A percentile compares a stretch with the other conserved stretches of the same genome.
These are phyloP conservation scores for Neurospora sp. DNA, from an alignment of 495 filamentous ascomycete genomes.

Conservation along the genomic window DNA sequence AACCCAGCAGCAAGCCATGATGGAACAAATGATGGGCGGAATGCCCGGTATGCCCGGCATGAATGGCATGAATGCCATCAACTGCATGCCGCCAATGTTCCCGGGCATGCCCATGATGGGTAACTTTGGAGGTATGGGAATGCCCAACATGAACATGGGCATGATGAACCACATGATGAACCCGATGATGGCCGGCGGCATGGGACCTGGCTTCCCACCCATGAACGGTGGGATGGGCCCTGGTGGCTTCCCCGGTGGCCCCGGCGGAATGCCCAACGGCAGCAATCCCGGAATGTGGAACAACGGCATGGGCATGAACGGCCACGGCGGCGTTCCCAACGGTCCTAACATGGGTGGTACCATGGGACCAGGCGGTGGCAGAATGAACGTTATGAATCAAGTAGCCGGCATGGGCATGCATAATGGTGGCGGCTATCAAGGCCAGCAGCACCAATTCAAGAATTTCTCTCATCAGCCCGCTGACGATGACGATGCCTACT, in stretches of 20 bases:
- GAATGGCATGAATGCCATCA: constrained; percentile 29
- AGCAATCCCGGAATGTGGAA: constrained; percentile 10
- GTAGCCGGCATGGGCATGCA: constrained; percentile 39
- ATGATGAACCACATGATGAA: constrained; percentile 35
- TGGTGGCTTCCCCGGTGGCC: constrained; percentile 31
- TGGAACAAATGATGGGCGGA: constrained; percentile 27
- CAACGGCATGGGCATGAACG: constrained; percentile 38
- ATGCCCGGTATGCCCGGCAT: constrained; percentile 26
- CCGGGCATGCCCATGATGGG: constrained; percentile 26
- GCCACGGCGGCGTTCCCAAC: constrained; percentile 37
- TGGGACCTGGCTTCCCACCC: constrained; percentile 31
- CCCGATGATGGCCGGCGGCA: constrained; percentile 42
- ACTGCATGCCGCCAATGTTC: constrained; percentile 17
- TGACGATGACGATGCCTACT: constrained; percentile 86
- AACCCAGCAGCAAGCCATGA: constrained; percentile 22
- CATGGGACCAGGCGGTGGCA: not conserved
- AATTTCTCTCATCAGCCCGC: constrained; percentile 61
- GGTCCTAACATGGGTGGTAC: constrained; percentile 27
- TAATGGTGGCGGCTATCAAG: constrained; percentile 19
- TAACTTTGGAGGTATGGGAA: constrained; percentile 10
- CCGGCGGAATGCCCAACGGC: constrained; percentile 1
- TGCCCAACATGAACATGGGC: constrained; percentile 23
- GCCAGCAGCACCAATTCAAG: constrained; percentile 16
- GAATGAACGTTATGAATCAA: constrained; percentile 13
- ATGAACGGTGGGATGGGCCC: constrained; percentile 39